phyloP scores from a whole-genome alignment of 768 basidiomycete genomes.

The Mycena albidolilacea region DNA sequence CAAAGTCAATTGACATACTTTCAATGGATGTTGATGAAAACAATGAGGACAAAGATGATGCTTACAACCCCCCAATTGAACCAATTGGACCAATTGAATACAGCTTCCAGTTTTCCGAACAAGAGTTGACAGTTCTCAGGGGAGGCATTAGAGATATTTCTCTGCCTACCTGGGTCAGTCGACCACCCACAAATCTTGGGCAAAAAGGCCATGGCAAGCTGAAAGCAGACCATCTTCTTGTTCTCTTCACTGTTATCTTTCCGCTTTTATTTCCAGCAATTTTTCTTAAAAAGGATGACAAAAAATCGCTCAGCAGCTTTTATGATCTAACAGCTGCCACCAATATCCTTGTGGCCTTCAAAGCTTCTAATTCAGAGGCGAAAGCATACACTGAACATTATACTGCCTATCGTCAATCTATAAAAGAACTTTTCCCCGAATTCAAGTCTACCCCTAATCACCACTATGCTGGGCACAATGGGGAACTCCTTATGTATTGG shows the following conservation, averaged over 20 bases:
- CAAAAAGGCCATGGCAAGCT: constrained; percentile 41
- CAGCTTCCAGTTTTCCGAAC: not conserved
- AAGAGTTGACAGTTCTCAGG: not conserved
- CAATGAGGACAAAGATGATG: not conserved
- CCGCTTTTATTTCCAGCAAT: constrained; percentile 37
- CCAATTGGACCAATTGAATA: not conserved
- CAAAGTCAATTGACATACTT: not conserved
- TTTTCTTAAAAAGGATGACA: not conserved
- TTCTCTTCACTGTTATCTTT: constrained; percentile 37
- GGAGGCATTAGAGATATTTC: constrained; percentile 14
- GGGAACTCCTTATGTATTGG: constrained; percentile 31
- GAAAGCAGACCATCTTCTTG: constrained; percentile 40
- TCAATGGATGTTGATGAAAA: not conserved
- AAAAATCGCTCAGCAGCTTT: constrained; percentile 18
- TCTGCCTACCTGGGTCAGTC: constrained; percentile 36
- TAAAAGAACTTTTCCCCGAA: constrained; percentile 17
- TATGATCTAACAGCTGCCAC: constrained; percentile 29
- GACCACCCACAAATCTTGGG: constrained; percentile 42
- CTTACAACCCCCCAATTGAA: too few relatives aligned
- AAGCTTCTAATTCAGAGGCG: constrained; percentile 32
- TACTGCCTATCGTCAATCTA: constrained; percentile 13
- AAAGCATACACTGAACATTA: constrained; percentile 24
- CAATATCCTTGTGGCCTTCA: constrained; percentile 35
- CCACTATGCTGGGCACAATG: constrained; percentile 38
- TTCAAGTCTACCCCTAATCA: constrained; percentile 20